Percentiles rank a stretch among this genome's conserved stretches.
phyloP scores from a whole-genome alignment of 768 basidiomycete genomes.

The Amanita pallidorosea region DNA sequence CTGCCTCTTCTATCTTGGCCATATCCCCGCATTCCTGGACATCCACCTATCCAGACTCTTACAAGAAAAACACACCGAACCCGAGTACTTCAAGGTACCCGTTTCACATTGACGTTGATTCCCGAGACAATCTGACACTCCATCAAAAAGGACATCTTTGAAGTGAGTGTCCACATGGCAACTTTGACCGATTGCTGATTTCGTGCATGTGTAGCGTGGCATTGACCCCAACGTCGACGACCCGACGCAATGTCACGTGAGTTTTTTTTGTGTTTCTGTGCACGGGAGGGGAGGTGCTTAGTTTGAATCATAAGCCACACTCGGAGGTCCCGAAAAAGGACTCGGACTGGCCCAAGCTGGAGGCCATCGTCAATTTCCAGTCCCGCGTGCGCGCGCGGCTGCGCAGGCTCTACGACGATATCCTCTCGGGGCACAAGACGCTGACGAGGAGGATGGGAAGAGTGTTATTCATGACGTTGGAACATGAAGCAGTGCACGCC shows the following conservation, averaged over 20 bases:
- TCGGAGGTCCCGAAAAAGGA: conserved; percentile 74
- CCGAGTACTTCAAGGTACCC: conserved; percentile 62
- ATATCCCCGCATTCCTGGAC: conserved; percentile 88
- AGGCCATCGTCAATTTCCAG: conserved; percentile 66
- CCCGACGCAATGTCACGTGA: conserved; percentile 74
- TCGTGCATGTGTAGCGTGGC: conserved; percentile 48
- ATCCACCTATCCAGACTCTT: conserved; percentile 76
- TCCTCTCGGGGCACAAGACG: conserved; percentile 37
- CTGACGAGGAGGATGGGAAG: conserved; percentile 62
- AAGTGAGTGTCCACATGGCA: conserved; percentile 28
- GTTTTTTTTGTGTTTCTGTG: conserved; percentile 13
- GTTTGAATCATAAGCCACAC: conserved; percentile 49
- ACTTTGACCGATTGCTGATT: not conserved
- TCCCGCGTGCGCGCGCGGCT: conserved; percentile 70
- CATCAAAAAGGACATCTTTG: conserved; percentile 53
- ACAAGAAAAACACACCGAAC: conserved; percentile 73
- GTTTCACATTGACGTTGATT: conserved; percentile 7
- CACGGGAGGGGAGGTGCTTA: not conserved
- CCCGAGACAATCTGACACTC: conserved; percentile 1
- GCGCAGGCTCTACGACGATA: conserved; percentile 57
- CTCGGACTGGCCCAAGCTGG: conserved; percentile 79
- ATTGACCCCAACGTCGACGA: conserved; percentile 95
- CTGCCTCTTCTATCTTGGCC: conserved; percentile 94
- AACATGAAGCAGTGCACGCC: conserved; percentile 83
- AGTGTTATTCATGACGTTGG: conserved; percentile 82